Evolutionary conservation across 768 basidiomycete genomes (phyloP).

Genomic region (Tulasnella sp.): DNA sequence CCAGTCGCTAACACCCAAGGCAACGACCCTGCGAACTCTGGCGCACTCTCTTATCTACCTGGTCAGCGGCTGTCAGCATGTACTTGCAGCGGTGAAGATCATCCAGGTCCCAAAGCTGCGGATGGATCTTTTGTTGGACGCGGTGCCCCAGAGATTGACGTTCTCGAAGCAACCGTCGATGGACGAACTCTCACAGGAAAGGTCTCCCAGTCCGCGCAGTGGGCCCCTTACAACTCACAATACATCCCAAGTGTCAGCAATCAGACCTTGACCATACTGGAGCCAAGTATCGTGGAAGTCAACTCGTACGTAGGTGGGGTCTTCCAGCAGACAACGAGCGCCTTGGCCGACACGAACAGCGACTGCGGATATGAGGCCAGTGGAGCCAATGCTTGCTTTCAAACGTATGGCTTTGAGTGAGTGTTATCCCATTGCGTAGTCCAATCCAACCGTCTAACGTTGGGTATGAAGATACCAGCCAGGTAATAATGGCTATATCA

Average conservation of each 20-base stretch:
- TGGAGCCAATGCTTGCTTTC: constrained; percentile 35
- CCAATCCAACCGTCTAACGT: not conserved
- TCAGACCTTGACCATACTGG: constrained; percentile 44
- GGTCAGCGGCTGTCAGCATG: constrained; percentile 83
- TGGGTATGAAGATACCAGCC: constrained; percentile 58
- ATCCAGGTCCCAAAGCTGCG: constrained; percentile 71
- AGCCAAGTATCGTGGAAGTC: constrained; percentile 39
- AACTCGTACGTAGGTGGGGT: constrained; percentile 67
- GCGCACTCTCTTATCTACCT: constrained; percentile 66
- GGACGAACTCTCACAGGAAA: constrained; percentile 58
- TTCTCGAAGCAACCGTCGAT: constrained; percentile 76
- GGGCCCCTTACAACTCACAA: constrained; percentile 56
- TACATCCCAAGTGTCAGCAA: constrained; percentile 61
- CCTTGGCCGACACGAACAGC: constrained; percentile 60
- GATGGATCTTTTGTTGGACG: constrained; percentile 78
- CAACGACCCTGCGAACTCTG: constrained; percentile 46
- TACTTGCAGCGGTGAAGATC: constrained; percentile 74
- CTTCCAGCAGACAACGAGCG: constrained; percentile 78
- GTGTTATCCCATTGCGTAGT: not conserved
- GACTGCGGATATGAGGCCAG: constrained; percentile 54
- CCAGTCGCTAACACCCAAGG: constrained; percentile 51
- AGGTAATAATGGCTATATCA: constrained; percentile 50
- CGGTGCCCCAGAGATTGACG: constrained; percentile 81
- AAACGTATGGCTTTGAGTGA: constrained; percentile 73
- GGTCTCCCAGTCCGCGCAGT: constrained; percentile 77